Evolutionary conservation across 257 asterid species (phyloP).

Genomic region (Knoxia roxburghii): DNA sequence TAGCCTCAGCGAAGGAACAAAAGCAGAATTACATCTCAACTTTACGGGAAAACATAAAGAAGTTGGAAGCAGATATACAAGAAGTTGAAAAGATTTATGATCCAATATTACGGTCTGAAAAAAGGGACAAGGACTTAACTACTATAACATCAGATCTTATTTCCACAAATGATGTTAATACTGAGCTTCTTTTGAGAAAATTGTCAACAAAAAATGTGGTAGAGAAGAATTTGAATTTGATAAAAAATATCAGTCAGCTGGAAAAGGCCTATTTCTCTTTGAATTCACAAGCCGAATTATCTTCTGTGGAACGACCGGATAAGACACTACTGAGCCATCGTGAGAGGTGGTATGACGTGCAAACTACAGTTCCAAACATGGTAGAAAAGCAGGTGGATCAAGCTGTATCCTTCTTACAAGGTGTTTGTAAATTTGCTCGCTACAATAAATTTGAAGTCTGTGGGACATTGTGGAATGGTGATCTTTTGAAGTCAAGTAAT

Average conservation of each 20-base stretch:
- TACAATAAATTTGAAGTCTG: slow-evolving; percentile 52
- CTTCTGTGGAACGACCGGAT: slow-evolving; percentile 34
- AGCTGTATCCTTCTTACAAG: slow-evolving; percentile 66
- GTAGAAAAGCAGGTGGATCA: slow-evolving; percentile 39
- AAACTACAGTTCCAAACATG: slow-evolving; percentile 13
- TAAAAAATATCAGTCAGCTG: slow-evolving; percentile 52
- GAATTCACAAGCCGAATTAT: slow-evolving; percentile 46
- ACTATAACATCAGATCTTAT: neutral
- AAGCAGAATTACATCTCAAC: slow-evolving; percentile 56
- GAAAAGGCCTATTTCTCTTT: slow-evolving; percentile 76
- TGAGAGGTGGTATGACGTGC: slow-evolving; percentile 25
- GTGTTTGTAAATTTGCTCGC: slow-evolving; percentile 77
- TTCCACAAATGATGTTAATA: slow-evolving; percentile 20
- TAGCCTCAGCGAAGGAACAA: slow-evolving; percentile 50
- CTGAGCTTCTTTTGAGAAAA: slow-evolving; percentile 16
- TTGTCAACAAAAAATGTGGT: slow-evolving; percentile 14
- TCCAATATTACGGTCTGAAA: slow-evolving; percentile 16
- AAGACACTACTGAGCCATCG: slow-evolving; percentile 45
- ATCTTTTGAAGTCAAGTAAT: slow-evolving; percentile 52
- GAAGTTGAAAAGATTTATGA: slow-evolving; percentile 53
- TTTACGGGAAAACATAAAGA: slow-evolving; percentile 48
- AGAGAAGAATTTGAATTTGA: slow-evolving; percentile 50
- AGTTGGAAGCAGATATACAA: slow-evolving; percentile 69
- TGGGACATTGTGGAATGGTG: slow-evolving; percentile 66
- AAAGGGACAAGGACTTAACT: neutral